phyloP scores from a whole-genome alignment of 441 rosid genomes.

The Hura crepitans region DNA sequence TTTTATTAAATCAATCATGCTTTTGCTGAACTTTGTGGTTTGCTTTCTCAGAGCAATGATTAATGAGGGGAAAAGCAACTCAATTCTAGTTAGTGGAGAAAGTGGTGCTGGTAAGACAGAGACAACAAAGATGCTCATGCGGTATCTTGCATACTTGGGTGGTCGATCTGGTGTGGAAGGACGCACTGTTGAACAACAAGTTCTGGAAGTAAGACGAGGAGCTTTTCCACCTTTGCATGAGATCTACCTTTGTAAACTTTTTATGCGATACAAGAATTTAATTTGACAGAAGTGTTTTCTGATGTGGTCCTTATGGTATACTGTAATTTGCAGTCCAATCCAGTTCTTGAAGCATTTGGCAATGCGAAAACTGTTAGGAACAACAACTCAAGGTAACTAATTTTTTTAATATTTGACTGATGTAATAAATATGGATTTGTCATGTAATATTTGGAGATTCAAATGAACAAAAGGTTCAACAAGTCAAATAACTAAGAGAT shows the following conservation, averaged over 20 bases:
- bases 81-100: conserved; percentile 99
- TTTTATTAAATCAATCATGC: conserved; percentile 6
- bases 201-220: conserved; percentile 68
- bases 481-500: not conserved
- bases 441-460: conserved; percentile 5
- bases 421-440: not conserved
- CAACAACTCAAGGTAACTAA: conserved; percentile 88
- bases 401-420: conserved; percentile 10
- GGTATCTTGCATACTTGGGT: conserved; percentile 94
- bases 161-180: conserved; percentile 99
- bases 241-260: not conserved
- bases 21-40: conserved; percentile 17
- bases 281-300: conserved; percentile 22
- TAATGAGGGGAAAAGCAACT: conserved; percentile 92
- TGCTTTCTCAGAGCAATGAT: conserved; percentile 78
- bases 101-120: conserved; percentile 99
- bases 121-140: conserved; percentile 99
- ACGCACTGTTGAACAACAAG: conserved; percentile 98
- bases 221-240: not conserved
- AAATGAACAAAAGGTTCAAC: not conserved
- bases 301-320: conserved; percentile 25
- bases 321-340: conserved; percentile 76
- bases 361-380: conserved; percentile 98
- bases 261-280: conserved; percentile 9
- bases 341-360: conserved; percentile 99